Conservation (phyloP, 805 yeast genomes). For the Hanseniaspora clermontiae region DNA sequence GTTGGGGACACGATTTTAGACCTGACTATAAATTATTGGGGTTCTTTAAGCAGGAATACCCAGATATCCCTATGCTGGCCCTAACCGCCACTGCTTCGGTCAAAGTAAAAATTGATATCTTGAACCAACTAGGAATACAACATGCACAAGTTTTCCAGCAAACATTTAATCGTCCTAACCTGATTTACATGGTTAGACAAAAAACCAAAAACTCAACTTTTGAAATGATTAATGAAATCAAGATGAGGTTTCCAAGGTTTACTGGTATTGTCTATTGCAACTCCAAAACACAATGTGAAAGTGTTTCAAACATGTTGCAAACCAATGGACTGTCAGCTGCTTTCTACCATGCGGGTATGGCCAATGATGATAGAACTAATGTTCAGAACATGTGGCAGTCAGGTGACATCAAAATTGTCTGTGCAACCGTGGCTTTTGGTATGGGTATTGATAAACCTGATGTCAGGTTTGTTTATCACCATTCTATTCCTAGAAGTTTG, state of each 20-base stretch:
- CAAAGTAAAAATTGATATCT: conserved; percentile 73
- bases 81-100: conserved; percentile 94
- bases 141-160: conserved; percentile 62
- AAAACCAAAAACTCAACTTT: conserved; percentile 46
- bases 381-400: conserved; percentile 80
- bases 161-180: conserved; percentile 81
- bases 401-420: conserved; percentile 58
- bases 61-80: conserved; percentile 84
- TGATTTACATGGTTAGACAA: conserved; percentile 61
- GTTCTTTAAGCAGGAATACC: conserved; percentile 58
- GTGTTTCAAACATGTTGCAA: conserved; percentile 49
- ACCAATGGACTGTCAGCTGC: conserved; percentile 54
- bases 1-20: conserved; percentile 98
- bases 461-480: conserved; percentile 82
- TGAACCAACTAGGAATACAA: conserved; percentile 56
- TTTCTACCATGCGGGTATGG: conserved; percentile 92
- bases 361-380: conserved; percentile 51
- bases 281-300: conserved; percentile 80
- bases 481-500: conserved; percentile 73
- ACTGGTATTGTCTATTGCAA: conserved; percentile 92
- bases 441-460: conserved; percentile 98
- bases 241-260: conserved; percentile 37
- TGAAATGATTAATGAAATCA: conserved; percentile 47
- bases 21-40: conserved; percentile 84
- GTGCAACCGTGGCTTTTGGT: conserved; percentile 97